Base-by-base conservation (phyloP, 768 basidiomycete species). In the Coprinellus aureogranulatus region DNA sequence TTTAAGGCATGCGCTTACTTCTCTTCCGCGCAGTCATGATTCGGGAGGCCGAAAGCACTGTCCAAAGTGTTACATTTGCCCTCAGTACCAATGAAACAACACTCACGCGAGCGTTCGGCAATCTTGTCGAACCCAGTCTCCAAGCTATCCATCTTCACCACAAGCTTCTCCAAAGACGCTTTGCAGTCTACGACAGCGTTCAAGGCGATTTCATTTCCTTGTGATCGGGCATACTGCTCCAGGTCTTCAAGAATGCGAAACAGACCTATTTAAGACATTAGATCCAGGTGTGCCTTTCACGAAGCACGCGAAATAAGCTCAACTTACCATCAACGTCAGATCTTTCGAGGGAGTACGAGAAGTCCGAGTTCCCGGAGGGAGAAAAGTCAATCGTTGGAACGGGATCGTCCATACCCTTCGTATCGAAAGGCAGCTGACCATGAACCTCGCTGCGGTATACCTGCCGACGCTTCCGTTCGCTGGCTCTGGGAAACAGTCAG, bases 351-450 rank as follows among this genome's bases (percentile, higher is more conserved):
- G 84, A 80, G 68, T 93, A 90, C 0, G 79, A 69, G 0, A 76
- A 75, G 42, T 92, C 88, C 12, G 73, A 75, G 53, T 78, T 82
- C 39, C 88, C 88, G 1, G 79, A 78, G 0, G 90, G 87, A 0
- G 88, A 85, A 65, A 94, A 88, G 64, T 94, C 93, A 61, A 94
- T 82, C 5, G 77, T 79, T 0, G 91, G 91, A 2, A 90, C 87
- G 1, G 86, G 76, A 60, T 89, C 90, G 34, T 92, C 89, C 83
- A 97, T 84, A 2, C 89, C 90, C 50, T 80, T 77, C 2, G 88
- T 81, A 37, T 90, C 88, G 68, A 94, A 98, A 0, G 97, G 97
- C 4, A 98, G 77, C 62, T 92, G 88, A 0, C 90, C 90, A 59
- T 91, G 83, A 12, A 90, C 81, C 65, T 96, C 94, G 3, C 87